Evolutionary conservation across 805 yeast genomes (phyloP).

Genomic region (Sungouiella thailandica): DNA sequence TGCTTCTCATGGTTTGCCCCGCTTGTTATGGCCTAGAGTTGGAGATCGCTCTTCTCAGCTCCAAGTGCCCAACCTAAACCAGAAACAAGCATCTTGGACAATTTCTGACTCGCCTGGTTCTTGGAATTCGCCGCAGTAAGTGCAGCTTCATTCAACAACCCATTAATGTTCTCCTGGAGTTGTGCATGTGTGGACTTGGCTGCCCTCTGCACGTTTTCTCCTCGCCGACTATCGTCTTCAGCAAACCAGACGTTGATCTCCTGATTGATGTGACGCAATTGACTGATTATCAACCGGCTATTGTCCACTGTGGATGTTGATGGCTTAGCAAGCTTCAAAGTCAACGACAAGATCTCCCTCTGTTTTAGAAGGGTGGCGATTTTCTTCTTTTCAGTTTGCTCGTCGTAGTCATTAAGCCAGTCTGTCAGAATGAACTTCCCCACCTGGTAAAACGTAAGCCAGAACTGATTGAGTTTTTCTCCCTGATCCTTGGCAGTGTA

Average conservation of each 20-base stretch:
- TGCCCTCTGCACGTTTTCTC: constrained; percentile 8
- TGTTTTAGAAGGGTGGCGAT: constrained; percentile 41
- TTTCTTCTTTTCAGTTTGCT: constrained; percentile 9
- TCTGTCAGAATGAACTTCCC: constrained; percentile 44
- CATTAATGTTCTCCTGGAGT: constrained; percentile 19
- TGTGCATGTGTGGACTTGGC: constrained; percentile 14
- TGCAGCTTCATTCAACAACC: constrained; percentile 27
- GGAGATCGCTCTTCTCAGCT: constrained; percentile 25
- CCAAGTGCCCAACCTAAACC: constrained; percentile 66
- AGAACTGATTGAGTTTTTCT: constrained; percentile 31
- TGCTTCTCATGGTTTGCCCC: too few relatives aligned
- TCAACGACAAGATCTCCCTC: constrained; percentile 46
- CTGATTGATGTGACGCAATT: constrained; percentile 53
- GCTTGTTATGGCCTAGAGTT: too few relatives aligned
- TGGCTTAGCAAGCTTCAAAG: constrained; percentile 35
- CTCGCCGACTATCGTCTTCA: constrained; percentile 10
- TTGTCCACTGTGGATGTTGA: constrained; percentile 48
- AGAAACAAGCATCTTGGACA: constrained; percentile 46
- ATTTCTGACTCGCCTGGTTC: constrained; percentile 40
- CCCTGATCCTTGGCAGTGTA: constrained; percentile 8
- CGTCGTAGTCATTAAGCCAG: constrained; percentile 16
- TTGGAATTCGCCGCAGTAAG: constrained; percentile 17
- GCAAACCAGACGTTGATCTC: constrained; percentile 23
- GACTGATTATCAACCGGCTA: constrained; percentile 50
- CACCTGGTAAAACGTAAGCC: constrained; percentile 75